A percentile compares a stretch with the other conserved stretches of the same genome.
phyloP scores from a whole-genome alignment of 2,329 filamentous ascomycete species.

The Myriosclerotinia curreyana region DNA sequence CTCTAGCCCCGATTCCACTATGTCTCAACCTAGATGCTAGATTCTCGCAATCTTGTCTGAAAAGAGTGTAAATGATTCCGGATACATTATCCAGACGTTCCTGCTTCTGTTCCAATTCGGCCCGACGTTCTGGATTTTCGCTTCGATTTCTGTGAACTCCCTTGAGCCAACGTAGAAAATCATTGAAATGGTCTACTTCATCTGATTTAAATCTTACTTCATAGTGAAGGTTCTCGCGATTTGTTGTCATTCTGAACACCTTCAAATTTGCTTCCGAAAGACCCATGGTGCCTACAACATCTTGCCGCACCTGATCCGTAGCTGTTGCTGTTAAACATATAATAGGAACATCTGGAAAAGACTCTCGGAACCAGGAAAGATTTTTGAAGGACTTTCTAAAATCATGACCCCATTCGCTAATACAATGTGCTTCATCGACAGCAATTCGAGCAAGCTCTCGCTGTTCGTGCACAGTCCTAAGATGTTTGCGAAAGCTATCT shows the following conservation, averaged over 20 bases:
- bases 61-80: constrained; percentile 78
- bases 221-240: constrained; percentile 82
- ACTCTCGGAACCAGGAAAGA: constrained; percentile 78
- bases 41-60: constrained; percentile 69
- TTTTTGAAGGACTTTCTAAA: constrained; percentile 91
- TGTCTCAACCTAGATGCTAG: constrained; percentile 63
- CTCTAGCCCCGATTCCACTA: constrained; percentile 69
- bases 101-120: constrained; percentile 53
- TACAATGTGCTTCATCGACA: constrained; percentile 94
- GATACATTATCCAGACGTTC: constrained; percentile 63
- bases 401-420: constrained; percentile 97
- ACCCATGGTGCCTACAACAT: constrained; percentile 74
- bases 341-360: constrained; percentile 81
- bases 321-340: constrained; percentile 93
- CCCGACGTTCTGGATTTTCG: constrained; percentile 52
- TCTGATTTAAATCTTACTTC: constrained; percentile 82
- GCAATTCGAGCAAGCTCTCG: constrained; percentile 83
- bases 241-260: constrained; percentile 79
- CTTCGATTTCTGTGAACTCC: constrained; percentile 67
- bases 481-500: constrained; percentile 70
- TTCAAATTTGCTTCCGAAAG: constrained; percentile 63
- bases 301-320: constrained; percentile 73
- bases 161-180: constrained; percentile 75
- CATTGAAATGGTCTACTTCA: constrained; percentile 66
- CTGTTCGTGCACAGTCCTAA: constrained; percentile 73